Evolutionary conservation across 768 basidiomycete species (phyloP).

Genomic region (Suillus occidentalis): DNA sequence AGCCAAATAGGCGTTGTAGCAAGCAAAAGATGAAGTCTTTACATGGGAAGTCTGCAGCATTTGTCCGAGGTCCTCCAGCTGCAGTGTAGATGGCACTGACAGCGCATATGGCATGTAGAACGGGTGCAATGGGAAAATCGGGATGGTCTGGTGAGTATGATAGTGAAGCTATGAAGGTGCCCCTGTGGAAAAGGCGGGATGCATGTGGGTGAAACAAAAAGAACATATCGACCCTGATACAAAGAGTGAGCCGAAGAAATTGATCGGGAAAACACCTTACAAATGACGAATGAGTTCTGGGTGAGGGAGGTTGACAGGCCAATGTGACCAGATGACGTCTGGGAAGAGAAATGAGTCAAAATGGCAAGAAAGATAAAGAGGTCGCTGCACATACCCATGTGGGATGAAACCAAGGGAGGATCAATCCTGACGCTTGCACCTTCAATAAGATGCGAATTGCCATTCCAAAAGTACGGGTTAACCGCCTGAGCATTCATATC

Average conservation of each 20-base stretch:
- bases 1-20: background rate
- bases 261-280: slow-evolving; percentile 38
- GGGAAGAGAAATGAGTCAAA: background rate
- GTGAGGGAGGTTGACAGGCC: slow-evolving; percentile 65
- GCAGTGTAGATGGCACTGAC: slow-evolving; percentile 75
- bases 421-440: background rate
- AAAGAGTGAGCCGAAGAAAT: background rate
- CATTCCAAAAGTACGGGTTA: slow-evolving; percentile 1
- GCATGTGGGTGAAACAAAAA: slow-evolving; percentile 78
- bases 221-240: slow-evolving; percentile 68
- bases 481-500: background rate
- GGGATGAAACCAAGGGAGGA: background rate
- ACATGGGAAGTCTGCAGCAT: slow-evolving; percentile 36
- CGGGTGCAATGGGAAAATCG: slow-evolving; percentile 67
- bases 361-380: background rate
- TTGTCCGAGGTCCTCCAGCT: slow-evolving; percentile 34
- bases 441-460: background rate
- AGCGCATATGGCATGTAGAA: slow-evolving; percentile 88
- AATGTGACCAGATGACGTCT: slow-evolving; percentile 35
- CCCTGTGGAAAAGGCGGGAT: slow-evolving; percentile 63
- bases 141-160: slow-evolving; percentile 65
- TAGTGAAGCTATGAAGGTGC: slow-evolving; percentile 65
- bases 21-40: slow-evolving; percentile 1
- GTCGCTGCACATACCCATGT: background rate
- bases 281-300: slow-evolving; percentile 64